phyloP scores from a whole-genome alignment of 345 rosid species.

The Populus alba region DNA sequence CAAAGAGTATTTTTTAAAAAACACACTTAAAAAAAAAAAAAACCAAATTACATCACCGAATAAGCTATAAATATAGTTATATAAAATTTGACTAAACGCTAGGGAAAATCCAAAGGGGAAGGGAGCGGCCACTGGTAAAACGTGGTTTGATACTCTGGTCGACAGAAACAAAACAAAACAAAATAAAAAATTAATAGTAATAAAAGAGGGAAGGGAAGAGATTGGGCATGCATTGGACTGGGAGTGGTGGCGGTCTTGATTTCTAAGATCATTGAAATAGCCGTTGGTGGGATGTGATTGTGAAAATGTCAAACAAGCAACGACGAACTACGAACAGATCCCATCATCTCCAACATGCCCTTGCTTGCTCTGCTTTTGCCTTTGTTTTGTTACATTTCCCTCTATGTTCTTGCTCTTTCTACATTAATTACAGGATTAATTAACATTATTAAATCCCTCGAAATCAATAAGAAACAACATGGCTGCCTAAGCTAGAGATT shows the following conservation, averaged over 20 bases:
- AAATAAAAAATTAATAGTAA: background rate
- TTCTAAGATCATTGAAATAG: slow-evolving; percentile 31
- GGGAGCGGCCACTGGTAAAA: background rate
- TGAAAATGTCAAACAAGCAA: slow-evolving; percentile 69
- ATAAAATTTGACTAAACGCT: no score
- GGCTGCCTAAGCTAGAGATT: background rate
- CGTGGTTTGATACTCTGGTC: background rate
- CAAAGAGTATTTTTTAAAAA: no score
- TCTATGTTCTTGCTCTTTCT: slow-evolving; percentile 4
- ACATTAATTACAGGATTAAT: background rate
- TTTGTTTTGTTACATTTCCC: background rate
- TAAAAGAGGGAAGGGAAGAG: background rate
- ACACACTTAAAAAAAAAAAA: no score
- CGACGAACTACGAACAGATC: slow-evolving; percentile 44
- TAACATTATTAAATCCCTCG: background rate
- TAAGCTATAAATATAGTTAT: no score
- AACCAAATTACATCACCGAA: no score
- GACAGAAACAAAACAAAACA: background rate
- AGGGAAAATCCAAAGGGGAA: no score
- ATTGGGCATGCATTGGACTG: background rate
- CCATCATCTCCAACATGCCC: slow-evolving; percentile 26
- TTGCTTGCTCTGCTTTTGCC: slow-evolving; percentile 10
- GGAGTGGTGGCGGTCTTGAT: background rate
- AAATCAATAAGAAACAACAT: background rate
- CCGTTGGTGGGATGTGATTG: slow-evolving; percentile 22